Evolutionary conservation across 768 basidiomycete species (phyloP), one percentile per base, ranked within the genome.

Genomic region (Lactarius sp.): DNA sequence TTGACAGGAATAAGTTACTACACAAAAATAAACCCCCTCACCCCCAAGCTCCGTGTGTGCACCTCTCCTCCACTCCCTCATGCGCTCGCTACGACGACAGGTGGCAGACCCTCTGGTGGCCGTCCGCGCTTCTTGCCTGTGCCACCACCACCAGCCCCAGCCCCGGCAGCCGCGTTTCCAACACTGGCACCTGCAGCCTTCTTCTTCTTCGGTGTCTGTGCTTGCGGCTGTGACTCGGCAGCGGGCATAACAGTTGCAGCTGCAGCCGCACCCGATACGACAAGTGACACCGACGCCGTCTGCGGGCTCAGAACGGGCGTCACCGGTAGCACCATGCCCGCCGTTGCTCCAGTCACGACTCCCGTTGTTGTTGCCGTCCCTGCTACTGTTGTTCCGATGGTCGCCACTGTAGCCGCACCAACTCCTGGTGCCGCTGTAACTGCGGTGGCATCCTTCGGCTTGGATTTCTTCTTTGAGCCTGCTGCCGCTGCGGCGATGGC

Each of bases 391-490:
- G 50, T 46, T 36, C 50, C 61, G 7, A 27, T 33, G 8, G 33
- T 27, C 36, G 51, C 4, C 9, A 51, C 20, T 4, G 42, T 34
- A 39, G n/a, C 22, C 27, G 31, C 34, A 12, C 56, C 27, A 13
- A 8, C 18, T 34, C 42, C 56, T 27, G 34, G 2, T 27, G 42
- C 41, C 4, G 37, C 0, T 27, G 52, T 10, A 18, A 41, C 41
- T 20, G 46, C 54, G 16, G 49, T 31, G 4, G 46, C 41, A n/a
- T 62, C 69, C 58, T 75, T 75, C 27, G 70, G 69, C 42, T 73
- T 73, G 59, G 71, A 66, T 71, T 83, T 85, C 80, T 90, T 92
- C 82, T 91, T 92, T 72, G 82, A 74, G 18, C 77, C 61, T 1
- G 77, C 59, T 1, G 75, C 76, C 0, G 78, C 73, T 0, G 78